Evolutionary conservation across 129 eudicot species (phyloP).

Genomic region (Cynara cardunculus): DNA sequence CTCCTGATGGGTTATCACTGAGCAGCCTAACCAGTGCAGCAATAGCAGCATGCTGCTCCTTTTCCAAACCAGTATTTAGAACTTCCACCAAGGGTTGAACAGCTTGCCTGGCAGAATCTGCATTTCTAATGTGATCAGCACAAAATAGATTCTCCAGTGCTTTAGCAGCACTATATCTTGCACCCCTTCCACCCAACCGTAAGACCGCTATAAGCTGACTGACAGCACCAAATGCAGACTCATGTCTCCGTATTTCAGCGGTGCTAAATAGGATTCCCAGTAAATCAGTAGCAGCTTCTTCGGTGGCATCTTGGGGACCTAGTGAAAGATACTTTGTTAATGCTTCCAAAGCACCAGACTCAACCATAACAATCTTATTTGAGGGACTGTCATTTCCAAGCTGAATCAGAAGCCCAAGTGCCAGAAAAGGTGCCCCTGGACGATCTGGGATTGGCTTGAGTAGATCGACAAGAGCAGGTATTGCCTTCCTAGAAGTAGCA

Average conservation of each 20-base stretch:
- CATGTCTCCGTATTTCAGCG: constrained; percentile 89
- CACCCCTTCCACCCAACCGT: constrained; percentile 91
- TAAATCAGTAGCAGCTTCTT: constrained; percentile 96
- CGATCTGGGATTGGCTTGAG: constrained; percentile 96
- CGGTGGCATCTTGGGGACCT: constrained; percentile 86
- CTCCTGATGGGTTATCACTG: constrained; percentile 90
- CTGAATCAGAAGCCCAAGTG: constrained; percentile 81
- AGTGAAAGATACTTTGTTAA: constrained; percentile 95
- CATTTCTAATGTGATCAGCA: constrained; percentile 92
- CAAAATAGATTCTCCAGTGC: constrained; percentile 88
- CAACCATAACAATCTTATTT: constrained; percentile 89
- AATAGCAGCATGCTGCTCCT: constrained; percentile 98
- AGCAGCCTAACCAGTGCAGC: constrained; percentile 82
- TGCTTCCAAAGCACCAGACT: constrained; percentile 93
- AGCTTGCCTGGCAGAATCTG: constrained; percentile 90
- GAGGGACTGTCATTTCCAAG: constrained; percentile 79
- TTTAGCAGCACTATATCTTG: constrained; percentile 95
- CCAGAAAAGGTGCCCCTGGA: constrained; percentile 93
- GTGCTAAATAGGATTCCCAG: constrained; percentile 76
- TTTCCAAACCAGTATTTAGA: constrained; percentile 84
- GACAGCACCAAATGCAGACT: constrained; percentile 92
- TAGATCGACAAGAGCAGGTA: constrained; percentile 90
- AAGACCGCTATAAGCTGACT: constrained; percentile 92
- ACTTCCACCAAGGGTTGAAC: constrained; percentile 96
- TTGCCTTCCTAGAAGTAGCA: constrained; percentile 92